Conservation (phyloP, 768 basidiomycete species). For the Tremella fuciformis region DNA sequence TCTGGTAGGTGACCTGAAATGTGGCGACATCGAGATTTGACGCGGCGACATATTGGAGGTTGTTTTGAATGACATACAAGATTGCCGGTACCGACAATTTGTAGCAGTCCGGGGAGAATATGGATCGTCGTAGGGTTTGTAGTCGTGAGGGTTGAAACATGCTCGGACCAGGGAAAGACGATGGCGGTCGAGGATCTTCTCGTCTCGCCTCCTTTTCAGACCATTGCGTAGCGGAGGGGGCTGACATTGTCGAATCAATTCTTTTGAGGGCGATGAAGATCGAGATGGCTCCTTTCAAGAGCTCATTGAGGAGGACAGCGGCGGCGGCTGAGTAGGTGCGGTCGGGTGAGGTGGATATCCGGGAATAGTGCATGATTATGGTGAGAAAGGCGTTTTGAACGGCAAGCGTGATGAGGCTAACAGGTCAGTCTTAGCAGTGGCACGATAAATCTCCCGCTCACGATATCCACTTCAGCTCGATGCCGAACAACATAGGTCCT, state of each 20-base stretch:
- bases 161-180: constrained; percentile 17
- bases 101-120: constrained; percentile 92
- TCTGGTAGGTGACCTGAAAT: constrained; percentile 94
- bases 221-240: constrained; percentile 13
- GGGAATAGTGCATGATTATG: constrained; percentile 95
- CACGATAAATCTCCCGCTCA: constrained; percentile 23
- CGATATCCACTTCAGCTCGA: constrained; percentile 53
- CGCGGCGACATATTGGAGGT: constrained; percentile 90
- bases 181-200: constrained; percentile 10
- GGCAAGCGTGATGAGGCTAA: constrained; percentile 59
- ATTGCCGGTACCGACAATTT: constrained; percentile 95
- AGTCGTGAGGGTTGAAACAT: constrained; percentile 54
- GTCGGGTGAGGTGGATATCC: constrained; percentile 71
- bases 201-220: constrained; percentile 19
- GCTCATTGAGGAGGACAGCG: constrained; percentile 89
- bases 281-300: constrained; percentile 87
- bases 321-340: constrained; percentile 85
- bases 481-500: constrained; percentile 41
- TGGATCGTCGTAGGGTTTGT: constrained; percentile 62
- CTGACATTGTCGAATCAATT: constrained; percentile 55
- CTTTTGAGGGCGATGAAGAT: constrained; percentile 71
- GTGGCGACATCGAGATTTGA: constrained; percentile 92
- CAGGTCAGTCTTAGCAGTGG: not conserved
- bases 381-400: constrained; percentile 87
- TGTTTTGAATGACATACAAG: constrained; percentile 93